Evolutionary conservation across 2,329 filamentous ascomycete genomes (phyloP), one percentile per base, ranked within the genome.

Genomic region (Didymella pomorum): DNA sequence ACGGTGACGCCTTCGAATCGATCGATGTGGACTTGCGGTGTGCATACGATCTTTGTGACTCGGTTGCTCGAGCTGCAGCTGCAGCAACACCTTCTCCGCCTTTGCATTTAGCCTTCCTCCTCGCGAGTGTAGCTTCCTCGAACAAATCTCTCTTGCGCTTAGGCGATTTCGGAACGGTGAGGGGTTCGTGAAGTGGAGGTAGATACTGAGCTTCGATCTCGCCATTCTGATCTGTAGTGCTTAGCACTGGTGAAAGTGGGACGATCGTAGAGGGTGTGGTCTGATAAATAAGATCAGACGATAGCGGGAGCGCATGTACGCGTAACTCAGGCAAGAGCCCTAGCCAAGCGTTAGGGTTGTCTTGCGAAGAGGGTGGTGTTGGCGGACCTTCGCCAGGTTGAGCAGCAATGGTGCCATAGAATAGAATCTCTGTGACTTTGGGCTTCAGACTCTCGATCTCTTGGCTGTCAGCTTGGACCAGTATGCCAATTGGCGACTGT

Each of bases 111-210:
- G 79, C 77, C 52, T 79, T 79, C 46, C 74, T 77, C 3, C 77
- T 75, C 3, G 76, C 77, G 45, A 80, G 74, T 1, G 76, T 74
- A 4, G 82, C 82, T 65, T 81, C 78, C 46, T 83, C 80, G 49
- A 84, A 82, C 4, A 82, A 68, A 31, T 80, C 76, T 21, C 74
- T 76, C 52, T 78, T 80, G 16, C 80, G 76, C 63, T 82, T 83
- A 11, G 73, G 69, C 7, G 68, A 71, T 8, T 46, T 50, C 0
- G 73, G 69, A 0, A 71, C 58, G 3, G 21, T 16, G 1, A 68
- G 67, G 5, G 69, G 59, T 7, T 68, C 57, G 52, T 72, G 62
- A 25, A 71, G 55, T 10, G 70, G 52, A 3, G 74, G 66, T 0
- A 78, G 66, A 37, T 78, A 78, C 16, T 73, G 72, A 9, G 71